Conservation (phyloP, 1,284 basidiomycete species). For the Ustilago sp. region DNA sequence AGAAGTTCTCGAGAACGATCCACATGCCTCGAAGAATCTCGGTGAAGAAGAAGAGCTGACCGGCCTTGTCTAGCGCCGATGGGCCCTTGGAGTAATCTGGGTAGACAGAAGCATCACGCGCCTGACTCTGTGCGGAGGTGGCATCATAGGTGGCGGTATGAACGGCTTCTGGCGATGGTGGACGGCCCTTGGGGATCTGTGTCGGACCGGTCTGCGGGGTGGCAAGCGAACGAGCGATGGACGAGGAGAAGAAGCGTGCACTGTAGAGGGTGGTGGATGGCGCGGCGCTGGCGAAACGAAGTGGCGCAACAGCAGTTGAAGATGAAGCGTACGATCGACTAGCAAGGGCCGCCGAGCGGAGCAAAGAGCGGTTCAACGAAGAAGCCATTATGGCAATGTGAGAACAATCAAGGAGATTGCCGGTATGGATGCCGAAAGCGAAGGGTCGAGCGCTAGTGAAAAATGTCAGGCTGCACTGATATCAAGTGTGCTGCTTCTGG, state of each 20-base stretch:
- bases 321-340: constrained; percentile 45
- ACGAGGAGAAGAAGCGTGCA: constrained; percentile 45
- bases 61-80: constrained; percentile 81
- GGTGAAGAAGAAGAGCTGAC: constrained; percentile 97
- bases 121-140: constrained; percentile 29
- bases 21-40: constrained; percentile 98
- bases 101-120: constrained; percentile 37
- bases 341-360: constrained; percentile 46
- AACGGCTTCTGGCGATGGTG: constrained; percentile 40
- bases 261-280: constrained; percentile 37
- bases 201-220: constrained; percentile 50
- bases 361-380: constrained; percentile 49
- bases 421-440: not conserved
- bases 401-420: not conserved
- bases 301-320: constrained; percentile 33
- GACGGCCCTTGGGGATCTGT: constrained; percentile 20
- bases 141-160: constrained; percentile 48
- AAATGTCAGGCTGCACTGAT: not conserved
- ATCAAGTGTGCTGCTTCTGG: not conserved
- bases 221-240: constrained; percentile 45
- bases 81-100: constrained; percentile 76
- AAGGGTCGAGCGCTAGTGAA: not conserved
- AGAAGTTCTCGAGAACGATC: constrained; percentile 98
- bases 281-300: constrained; percentile 38
- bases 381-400: constrained; percentile 30